A percentile compares a stretch with the other conserved stretches of the same genome.
Evolutionary conservation across 164 flowering plant species (phyloP).

Genomic region (Chimonanthus praecox): DNA sequence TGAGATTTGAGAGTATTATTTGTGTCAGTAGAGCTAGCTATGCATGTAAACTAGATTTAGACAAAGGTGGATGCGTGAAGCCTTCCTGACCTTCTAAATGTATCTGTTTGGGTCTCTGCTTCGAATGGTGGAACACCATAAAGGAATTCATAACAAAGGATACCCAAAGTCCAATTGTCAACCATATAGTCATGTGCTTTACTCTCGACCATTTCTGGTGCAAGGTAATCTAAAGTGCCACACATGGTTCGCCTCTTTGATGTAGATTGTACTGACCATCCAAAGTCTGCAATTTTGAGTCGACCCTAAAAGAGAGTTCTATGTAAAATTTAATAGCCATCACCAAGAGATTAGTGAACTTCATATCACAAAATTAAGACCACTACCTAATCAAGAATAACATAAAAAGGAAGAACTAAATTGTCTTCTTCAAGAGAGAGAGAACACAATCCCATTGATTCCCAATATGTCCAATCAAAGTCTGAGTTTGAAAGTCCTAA

Average conservation of each 20-base stretch:
- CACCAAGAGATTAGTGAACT: too few relatives aligned
- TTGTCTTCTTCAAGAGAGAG: too few relatives aligned
- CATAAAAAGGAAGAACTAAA: too few relatives aligned
- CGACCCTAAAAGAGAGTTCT: conserved; percentile 46
- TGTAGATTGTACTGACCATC: conserved; percentile 94
- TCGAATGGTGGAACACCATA: conserved; percentile 94
- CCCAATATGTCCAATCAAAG: too few relatives aligned
- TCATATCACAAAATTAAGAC: too few relatives aligned
- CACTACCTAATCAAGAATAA: too few relatives aligned
- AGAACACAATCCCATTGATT: too few relatives aligned
- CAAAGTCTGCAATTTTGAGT: conserved; percentile 93
- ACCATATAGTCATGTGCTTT: conserved; percentile 83
- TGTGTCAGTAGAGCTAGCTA: background rate
- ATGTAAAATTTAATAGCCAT: too few relatives aligned
- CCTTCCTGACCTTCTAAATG: conserved; percentile 57
- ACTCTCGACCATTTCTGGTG: conserved; percentile 94
- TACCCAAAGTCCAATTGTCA: conserved; percentile 93
- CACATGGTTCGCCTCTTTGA: conserved; percentile 83
- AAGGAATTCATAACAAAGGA: conserved; percentile 90
- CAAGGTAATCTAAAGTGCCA: conserved; percentile 89
- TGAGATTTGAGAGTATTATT: background rate
- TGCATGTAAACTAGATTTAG: background rate
- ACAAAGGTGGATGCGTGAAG: background rate
- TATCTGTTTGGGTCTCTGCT: conserved; percentile 68
- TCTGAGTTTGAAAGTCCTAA: too few relatives aligned